phyloP scores from a whole-genome alignment of 73 alveolate genomes.

The Paramecium bursaria region DNA sequence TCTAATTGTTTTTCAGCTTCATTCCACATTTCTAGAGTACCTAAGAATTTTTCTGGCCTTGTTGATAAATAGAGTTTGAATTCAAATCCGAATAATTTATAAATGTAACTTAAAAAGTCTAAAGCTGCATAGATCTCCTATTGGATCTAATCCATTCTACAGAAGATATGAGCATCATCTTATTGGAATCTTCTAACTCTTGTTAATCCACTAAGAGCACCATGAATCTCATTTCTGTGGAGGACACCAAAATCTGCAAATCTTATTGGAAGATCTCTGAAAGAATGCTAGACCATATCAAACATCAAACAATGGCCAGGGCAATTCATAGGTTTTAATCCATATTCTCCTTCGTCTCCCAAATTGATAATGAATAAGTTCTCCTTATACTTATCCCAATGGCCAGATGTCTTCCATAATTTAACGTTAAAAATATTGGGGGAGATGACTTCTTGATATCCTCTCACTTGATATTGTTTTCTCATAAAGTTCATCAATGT shows the following conservation, averaged over 20 bases:
- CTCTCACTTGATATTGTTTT: conserved; percentile 95
- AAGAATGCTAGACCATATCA: conserved; percentile 90
- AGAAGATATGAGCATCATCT: conserved; percentile 99
- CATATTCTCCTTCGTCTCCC: conserved; percentile 97
- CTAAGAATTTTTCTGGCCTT: conserved; percentile 94
- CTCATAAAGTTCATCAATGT: conserved; percentile 95
- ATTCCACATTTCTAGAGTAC: conserved; percentile 96
- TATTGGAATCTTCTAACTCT: conserved; percentile 99
- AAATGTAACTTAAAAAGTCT: conserved; percentile 88
- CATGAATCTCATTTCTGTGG: conserved; percentile 99
- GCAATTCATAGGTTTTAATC: conserved; percentile 99
- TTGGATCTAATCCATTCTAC: conserved; percentile 96
- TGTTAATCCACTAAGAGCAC: conserved; percentile 98
- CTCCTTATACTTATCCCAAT: conserved; percentile 99
- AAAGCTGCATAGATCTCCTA: conserved; percentile 87
- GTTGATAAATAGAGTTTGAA: conserved; percentile 95
- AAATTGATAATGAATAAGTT: conserved; percentile 97
- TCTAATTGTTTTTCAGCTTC: conserved; percentile 93
- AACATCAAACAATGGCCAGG: conserved; percentile 99
- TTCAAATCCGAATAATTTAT: conserved; percentile 92
- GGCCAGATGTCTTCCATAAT: conserved; percentile 99
- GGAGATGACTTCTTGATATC: conserved; percentile 97
- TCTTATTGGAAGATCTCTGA: conserved; percentile 99
- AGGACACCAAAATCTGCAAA: conserved; percentile 99
- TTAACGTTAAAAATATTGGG: conserved; percentile 97